Evolutionary conservation across 129 eudicot species (phyloP), one percentile per base, ranked within the genome.

Genomic region (Calendula officinalis): DNA sequence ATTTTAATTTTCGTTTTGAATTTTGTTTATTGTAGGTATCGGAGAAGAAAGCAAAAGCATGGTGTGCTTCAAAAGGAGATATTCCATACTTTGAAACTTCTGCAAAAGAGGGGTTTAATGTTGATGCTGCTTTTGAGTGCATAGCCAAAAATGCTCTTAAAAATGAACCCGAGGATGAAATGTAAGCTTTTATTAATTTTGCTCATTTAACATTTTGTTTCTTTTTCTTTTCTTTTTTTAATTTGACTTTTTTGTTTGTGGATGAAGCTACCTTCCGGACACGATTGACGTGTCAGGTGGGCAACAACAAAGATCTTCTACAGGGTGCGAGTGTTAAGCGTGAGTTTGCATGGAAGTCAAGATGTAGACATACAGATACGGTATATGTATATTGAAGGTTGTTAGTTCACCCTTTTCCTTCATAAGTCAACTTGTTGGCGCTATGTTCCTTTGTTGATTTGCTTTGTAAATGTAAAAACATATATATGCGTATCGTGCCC

Each of bases 31-130:
- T 52, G 46, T 64, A 80, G 84, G 81, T 80, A 46, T 80, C 81
- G 8, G 84, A 80, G 67, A 80, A 80, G 79, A 80, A 80, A 75
- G 84, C 81, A 40, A 80, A 54, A 69, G 78, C 84, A 8, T 80
- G 84, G 81, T 80, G 84, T 70, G 77, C 77, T 39, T 64, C 80
- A 42, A 80, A 77, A 68, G 81, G 81, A 56, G 71, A 77, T 36
- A 77, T 77, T 50, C 82, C 82, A 49, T 77, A 77, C 73, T 77
- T 77, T 12, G 82, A 77, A 52, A 77, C 82, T 52, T 77, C 82
- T 48, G 82, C 82, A 52, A 77, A 77, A 47, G 82, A 77, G 36
- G 82, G 82, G 5, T 64, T 68, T 15, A 77, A 77, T 66, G 82
- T 77, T 30, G 82, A 77, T 71, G 82, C 72, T 36, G 82, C 82